Evolutionary conservation across 202 grass and related monocot genomes (phyloP).

Genomic region (Panicum virgatum): DNA sequence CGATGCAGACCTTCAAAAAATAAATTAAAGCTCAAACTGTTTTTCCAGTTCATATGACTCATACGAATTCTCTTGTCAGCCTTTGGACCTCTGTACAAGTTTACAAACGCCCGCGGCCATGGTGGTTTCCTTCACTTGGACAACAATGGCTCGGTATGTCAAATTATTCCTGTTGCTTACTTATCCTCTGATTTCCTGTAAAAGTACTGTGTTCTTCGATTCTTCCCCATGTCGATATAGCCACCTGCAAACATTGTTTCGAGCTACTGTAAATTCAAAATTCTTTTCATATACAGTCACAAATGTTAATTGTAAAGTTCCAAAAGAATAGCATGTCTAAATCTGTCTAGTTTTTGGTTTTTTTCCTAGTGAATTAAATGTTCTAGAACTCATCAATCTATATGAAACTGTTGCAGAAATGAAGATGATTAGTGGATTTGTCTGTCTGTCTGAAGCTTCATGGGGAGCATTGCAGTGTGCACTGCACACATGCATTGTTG

Average conservation of each 20-base stretch:
- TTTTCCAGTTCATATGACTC: background rate
- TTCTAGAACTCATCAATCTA: background rate
- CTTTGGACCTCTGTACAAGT: slow-evolving; percentile 83
- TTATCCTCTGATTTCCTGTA: background rate
- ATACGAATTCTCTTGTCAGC: slow-evolving; percentile 42
- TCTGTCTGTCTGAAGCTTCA: background rate
- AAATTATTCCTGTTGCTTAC: background rate
- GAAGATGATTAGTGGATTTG: background rate
- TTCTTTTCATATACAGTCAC: background rate
- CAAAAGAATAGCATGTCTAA: background rate
- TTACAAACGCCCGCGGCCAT: slow-evolving; percentile 77
- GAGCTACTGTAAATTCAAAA: background rate
- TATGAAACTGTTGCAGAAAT: slow-evolving; percentile 39
- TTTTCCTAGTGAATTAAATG: background rate
- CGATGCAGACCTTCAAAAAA: background rate
- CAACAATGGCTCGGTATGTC: slow-evolving; percentile 59
- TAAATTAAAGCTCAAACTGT: background rate
- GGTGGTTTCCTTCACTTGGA: slow-evolving; percentile 94
- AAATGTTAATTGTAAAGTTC: background rate
- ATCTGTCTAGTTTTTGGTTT: background rate
- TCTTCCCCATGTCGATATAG: background rate
- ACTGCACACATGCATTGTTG: background rate
- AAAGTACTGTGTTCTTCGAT: background rate
- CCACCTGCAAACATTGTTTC: background rate
- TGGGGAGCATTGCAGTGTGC: background rate